Evolutionary conservation across 441 rosid genomes (phyloP).

Genomic region (Daphne laureola): DNA sequence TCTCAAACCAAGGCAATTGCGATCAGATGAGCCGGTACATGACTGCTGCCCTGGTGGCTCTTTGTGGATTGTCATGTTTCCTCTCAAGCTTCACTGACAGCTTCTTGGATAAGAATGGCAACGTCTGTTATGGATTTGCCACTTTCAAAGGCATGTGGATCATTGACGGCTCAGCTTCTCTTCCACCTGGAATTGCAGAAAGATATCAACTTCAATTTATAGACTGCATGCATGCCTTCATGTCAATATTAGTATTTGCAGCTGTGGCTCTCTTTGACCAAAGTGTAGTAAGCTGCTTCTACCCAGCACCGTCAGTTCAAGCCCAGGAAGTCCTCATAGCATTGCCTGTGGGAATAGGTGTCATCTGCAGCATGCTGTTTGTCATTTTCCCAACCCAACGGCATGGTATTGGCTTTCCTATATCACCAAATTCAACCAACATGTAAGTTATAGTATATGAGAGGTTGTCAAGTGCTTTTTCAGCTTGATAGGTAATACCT

Average conservation of each 20-base stretch:
- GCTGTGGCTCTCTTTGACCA: constrained; percentile 65
- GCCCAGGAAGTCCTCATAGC: constrained; percentile 52
- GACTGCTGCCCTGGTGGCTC: constrained; percentile 43
- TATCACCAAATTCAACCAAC: constrained; percentile 26
- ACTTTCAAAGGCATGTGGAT: constrained; percentile 62
- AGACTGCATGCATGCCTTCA: constrained; percentile 58
- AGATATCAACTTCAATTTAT: constrained; percentile 43
- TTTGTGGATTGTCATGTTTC: constrained; percentile 74
- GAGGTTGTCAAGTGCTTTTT: too few relatives aligned
- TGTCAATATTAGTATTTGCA: constrained; percentile 63
- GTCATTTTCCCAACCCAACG: constrained; percentile 74
- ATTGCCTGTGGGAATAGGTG: constrained; percentile 69
- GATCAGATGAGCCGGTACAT: constrained; percentile 42
- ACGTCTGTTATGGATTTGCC: constrained; percentile 59
- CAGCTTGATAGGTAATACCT: too few relatives aligned
- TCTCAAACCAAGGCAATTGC: constrained; percentile 60
- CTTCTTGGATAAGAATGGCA: constrained; percentile 55
- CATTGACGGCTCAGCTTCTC: constrained; percentile 52
- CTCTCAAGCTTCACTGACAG: constrained; percentile 69
- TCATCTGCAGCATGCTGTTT: constrained; percentile 61
- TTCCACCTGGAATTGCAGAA: constrained; percentile 44
- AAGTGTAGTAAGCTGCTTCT: constrained; percentile 64
- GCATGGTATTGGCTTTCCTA: constrained; percentile 87
- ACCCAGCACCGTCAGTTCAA: constrained; percentile 53
- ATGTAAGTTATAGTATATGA: too few relatives aligned